Evolutionary conservation across 1,284 basidiomycete genomes (phyloP).

Genomic region (Omphalotus olearius): DNA sequence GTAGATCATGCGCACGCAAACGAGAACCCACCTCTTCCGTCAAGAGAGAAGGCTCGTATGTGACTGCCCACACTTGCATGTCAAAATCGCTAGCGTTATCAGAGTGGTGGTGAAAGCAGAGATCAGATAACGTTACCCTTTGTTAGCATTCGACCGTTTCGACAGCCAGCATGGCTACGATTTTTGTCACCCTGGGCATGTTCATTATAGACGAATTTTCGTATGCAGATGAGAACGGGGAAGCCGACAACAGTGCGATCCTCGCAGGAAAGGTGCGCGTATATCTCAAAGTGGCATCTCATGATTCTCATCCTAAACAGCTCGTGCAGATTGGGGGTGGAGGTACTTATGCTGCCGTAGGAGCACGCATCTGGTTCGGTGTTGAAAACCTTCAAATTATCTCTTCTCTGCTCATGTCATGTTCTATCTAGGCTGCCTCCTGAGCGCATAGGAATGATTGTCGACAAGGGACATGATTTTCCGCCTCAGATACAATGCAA

Average conservation of each 20-base stretch:
- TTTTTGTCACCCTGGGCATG: constrained; percentile 74
- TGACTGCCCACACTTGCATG: constrained; percentile 58
- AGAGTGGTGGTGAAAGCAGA: constrained; percentile 10
- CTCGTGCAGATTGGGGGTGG: constrained; percentile 80
- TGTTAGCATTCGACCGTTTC: background rate
- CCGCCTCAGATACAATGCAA: constrained; percentile 50
- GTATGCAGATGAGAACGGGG: constrained; percentile 54
- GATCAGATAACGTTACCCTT: constrained; percentile 10
- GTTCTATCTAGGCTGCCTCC: constrained; percentile 52
- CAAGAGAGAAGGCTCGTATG: constrained; percentile 43
- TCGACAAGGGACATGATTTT: constrained; percentile 84
- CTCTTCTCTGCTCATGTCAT: background rate
- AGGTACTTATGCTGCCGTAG: constrained; percentile 76
- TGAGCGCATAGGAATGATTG: constrained; percentile 69
- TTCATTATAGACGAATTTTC: constrained; percentile 86
- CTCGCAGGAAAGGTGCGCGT: constrained; percentile 44
- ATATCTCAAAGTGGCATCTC: constrained; percentile 5
- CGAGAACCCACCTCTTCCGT: constrained; percentile 46
- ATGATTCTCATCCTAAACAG: constrained; percentile 12
- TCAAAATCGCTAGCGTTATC: background rate
- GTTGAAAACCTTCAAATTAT: background rate
- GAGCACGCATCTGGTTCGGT: constrained; percentile 74
- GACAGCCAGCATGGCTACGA: constrained; percentile 16
- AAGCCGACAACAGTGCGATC: constrained; percentile 36
- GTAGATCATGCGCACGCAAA: background rate